Conservation (phyloP, 2,329 filamentous ascomycete genomes). For the Xylaria digitata region DNA sequence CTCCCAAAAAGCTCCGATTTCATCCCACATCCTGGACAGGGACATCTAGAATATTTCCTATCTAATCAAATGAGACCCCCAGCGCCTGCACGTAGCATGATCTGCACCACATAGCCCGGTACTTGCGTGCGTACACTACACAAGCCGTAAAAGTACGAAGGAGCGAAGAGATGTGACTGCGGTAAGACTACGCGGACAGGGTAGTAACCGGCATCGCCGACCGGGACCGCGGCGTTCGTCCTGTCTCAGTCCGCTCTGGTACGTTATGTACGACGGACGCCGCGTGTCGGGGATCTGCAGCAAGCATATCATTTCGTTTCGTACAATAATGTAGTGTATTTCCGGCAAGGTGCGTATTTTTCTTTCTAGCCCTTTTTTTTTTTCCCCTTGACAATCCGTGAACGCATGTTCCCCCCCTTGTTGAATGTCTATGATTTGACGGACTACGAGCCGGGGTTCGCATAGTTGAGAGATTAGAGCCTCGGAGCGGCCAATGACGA, state of each 20-base stretch:
- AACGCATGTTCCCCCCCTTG: not conserved
- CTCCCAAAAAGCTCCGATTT: not conserved
- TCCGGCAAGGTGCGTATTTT: slow-evolving; percentile 3
- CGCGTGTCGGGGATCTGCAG: slow-evolving; percentile 13
- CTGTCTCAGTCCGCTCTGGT: not conserved
- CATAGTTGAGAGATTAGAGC: slow-evolving; percentile 1
- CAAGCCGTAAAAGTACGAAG: slow-evolving; percentile 17
- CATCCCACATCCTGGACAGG: slow-evolving; percentile 12
- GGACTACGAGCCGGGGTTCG: slow-evolving; percentile 26
- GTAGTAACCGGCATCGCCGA: slow-evolving; percentile 35
- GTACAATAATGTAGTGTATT: not conserved
- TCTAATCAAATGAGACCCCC: not conserved
- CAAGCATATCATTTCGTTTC: not conserved
- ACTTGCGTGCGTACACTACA: not conserved
- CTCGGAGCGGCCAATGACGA: slow-evolving; percentile 4
- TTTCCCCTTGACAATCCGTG: not conserved
- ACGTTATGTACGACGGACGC: slow-evolving; percentile 6
- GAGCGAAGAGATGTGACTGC: slow-evolving; percentile 1
- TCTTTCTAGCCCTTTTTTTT: not conserved
- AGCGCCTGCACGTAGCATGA: not conserved
- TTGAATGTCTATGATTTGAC: slow-evolving; percentile 29
- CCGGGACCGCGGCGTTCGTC: not conserved
- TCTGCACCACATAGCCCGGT: not conserved
- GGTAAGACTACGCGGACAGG: slow-evolving; percentile 8
- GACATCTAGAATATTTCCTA: not conserved